Evolutionary conservation across 805 yeast genomes (phyloP).

Genomic region (Pichia sporocuriosa): DNA sequence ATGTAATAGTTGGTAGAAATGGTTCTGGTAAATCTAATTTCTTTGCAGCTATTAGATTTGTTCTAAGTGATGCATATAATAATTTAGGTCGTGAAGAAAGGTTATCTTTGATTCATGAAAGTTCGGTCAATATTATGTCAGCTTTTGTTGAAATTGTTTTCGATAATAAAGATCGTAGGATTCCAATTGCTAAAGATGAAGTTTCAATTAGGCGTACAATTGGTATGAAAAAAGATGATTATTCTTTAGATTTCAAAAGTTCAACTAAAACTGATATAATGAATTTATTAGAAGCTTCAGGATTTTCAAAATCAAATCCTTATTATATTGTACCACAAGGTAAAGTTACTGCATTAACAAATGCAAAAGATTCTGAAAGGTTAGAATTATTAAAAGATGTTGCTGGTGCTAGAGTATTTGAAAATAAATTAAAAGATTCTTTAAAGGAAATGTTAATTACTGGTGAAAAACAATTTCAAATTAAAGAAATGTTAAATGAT

Average conservation of each 20-base stretch:
- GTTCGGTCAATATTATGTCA: slow-evolving; percentile 83
- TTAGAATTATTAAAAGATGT: slow-evolving; percentile 78
- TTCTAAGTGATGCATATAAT: slow-evolving; percentile 81
- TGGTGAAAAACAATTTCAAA: slow-evolving; percentile 59
- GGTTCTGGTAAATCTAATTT: slow-evolving; percentile 97
- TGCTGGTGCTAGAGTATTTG: slow-evolving; percentile 92
- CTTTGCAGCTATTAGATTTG: slow-evolving; percentile 92
- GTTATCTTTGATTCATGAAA: slow-evolving; percentile 82
- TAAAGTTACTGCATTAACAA: slow-evolving; percentile 77
- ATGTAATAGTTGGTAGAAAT: slow-evolving; percentile 85
- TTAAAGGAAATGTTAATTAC: slow-evolving; percentile 73
- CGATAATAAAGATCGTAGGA: slow-evolving; percentile 70
- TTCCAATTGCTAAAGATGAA: slow-evolving; percentile 63
- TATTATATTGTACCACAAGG: slow-evolving; percentile 98
- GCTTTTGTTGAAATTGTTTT: slow-evolving; percentile 89
- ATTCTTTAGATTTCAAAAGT: slow-evolving; percentile 71
- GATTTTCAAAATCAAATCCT: slow-evolving; percentile 84
- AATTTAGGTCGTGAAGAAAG: slow-evolving; percentile 81
- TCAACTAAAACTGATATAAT: slow-evolving; percentile 76
- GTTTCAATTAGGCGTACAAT: slow-evolving; percentile 79
- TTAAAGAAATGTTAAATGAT: slow-evolving; percentile 63
- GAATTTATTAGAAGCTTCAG: slow-evolving; percentile 83
- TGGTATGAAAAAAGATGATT: slow-evolving; percentile 90
- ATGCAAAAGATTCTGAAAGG: slow-evolving; percentile 81
- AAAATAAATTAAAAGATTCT: slow-evolving; percentile 70